Percentiles rank a stretch among this genome's conserved stretches.
These are phyloP conservation scores for Monosporozyma yasuniensis DNA, from an alignment of 805 yeast species.

Conservation along the genomic window DNA sequence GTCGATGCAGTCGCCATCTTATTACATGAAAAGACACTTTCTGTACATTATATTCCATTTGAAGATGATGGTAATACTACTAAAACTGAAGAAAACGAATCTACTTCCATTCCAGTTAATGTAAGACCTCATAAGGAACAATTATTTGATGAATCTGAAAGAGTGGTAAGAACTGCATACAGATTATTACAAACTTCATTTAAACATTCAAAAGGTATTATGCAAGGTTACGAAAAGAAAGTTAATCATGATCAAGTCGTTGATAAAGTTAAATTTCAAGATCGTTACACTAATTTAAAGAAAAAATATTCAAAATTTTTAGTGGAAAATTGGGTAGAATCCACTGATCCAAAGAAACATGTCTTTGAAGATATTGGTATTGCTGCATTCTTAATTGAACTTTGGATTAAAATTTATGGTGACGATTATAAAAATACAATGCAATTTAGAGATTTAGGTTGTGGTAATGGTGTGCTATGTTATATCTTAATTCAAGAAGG, in stretches of 20 bases:
- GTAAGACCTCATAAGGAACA: constrained; percentile 28
- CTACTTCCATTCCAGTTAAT: constrained; percentile 51
- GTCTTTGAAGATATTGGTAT: constrained; percentile 94
- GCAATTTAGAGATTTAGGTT: constrained; percentile 82
- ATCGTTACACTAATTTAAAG: constrained; percentile 69
- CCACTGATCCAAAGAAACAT: constrained; percentile 90
- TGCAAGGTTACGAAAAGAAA: constrained; percentile 77
- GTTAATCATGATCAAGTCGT: constrained; percentile 85
- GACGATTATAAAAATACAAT: constrained; percentile 28
- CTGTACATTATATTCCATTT: constrained; percentile 72
- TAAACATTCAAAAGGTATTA: constrained; percentile 78
- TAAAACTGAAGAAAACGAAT: not conserved
- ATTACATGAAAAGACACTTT: constrained; percentile 38
- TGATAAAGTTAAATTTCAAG: constrained; percentile 73
- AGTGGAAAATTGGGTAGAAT: constrained; percentile 83
- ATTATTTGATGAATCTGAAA: constrained; percentile 35
- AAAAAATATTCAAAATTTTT: constrained; percentile 68
- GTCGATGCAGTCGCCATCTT: constrained; percentile 72
- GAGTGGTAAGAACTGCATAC: constrained; percentile 75
- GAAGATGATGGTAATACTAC: constrained; percentile 9
- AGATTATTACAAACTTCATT: constrained; percentile 69
- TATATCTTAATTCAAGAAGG: constrained; percentile 73
- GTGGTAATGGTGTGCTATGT: constrained; percentile 88
- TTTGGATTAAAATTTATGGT: constrained; percentile 56
- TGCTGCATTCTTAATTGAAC: constrained; percentile 85